phyloP scores from a whole-genome alignment of 2,329 filamentous ascomycete species.

The Arthrobotrys conoides region DNA sequence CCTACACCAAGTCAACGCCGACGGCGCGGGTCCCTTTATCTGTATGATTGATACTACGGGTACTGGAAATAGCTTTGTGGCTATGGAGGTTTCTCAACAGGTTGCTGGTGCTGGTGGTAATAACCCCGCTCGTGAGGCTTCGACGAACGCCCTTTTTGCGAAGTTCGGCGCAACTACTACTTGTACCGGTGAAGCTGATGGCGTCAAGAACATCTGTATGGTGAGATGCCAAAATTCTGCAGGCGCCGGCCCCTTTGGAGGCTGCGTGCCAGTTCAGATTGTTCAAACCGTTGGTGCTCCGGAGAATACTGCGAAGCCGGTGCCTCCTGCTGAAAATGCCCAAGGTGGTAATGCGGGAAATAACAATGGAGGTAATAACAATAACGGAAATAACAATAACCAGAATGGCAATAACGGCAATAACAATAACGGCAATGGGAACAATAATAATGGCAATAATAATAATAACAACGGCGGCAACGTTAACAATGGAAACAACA shows the following conservation, averaged over 20 bases:
- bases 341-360: conserved; percentile 13
- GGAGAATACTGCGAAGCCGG: conserved; percentile 11
- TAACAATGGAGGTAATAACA: neutral
- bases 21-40: conserved; percentile 70
- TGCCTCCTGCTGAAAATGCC: neutral
- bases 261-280: conserved; percentile 73
- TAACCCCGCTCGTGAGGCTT: conserved; percentile 16
- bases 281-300: conserved; percentile 28
- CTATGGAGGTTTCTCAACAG: conserved; percentile 36
- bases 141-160: conserved; percentile 30
- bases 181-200: conserved; percentile 75
- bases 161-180: conserved; percentile 7
- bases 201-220: conserved; percentile 74
- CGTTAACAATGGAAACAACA: conserved; percentile 14
- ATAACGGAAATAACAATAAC: neutral
- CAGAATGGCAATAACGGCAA: neutral
- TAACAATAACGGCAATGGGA: neutral
- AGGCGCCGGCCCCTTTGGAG: conserved; percentile 75
- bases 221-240: conserved; percentile 76
- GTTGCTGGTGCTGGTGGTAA: conserved; percentile 31
- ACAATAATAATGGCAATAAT: neutral
- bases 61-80: conserved; percentile 68
- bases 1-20: conserved; percentile 68
- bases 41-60: conserved; percentile 77
- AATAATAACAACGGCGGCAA: neutral